Conservation (phyloP, 371 early-diverging fungal genomes). For the Syncephalis fuscata region DNA sequence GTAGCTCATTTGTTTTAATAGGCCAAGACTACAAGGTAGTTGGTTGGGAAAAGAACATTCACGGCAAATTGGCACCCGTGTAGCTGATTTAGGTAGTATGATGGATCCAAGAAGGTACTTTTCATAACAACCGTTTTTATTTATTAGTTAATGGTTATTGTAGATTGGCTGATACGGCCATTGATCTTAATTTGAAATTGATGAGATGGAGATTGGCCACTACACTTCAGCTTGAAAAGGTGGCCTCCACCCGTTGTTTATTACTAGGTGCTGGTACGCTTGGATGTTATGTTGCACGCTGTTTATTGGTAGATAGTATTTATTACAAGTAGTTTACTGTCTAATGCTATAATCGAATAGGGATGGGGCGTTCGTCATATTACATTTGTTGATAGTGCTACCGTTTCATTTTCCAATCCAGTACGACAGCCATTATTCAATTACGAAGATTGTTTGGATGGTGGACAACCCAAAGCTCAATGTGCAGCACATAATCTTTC, state of each 20-base stretch:
- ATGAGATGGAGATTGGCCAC: slow-evolving; percentile 93
- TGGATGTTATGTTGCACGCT: slow-evolving; percentile 83
- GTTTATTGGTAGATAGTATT: slow-evolving; percentile 29
- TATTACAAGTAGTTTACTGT: background rate
- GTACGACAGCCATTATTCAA: slow-evolving; percentile 84
- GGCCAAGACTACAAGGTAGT: slow-evolving; percentile 34
- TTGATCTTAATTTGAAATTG: slow-evolving; percentile 83
- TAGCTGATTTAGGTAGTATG: slow-evolving; percentile 64
- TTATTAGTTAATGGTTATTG: background rate
- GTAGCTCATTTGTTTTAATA: background rate
- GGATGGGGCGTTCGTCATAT: slow-evolving; percentile 90
- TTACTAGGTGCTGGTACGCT: slow-evolving; percentile 92
- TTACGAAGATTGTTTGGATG: slow-evolving; percentile 71
- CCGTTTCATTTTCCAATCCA: slow-evolving; percentile 89
- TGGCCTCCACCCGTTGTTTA: slow-evolving; percentile 56
- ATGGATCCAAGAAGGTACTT: slow-evolving; percentile 59
- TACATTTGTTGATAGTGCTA: slow-evolving; percentile 85
- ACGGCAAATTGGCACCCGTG: slow-evolving; percentile 68
- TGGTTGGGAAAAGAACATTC: slow-evolving; percentile 83
- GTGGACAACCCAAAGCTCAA: slow-evolving; percentile 70
- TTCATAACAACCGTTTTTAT: background rate
- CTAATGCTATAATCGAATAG: slow-evolving; percentile 14
- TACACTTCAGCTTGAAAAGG: slow-evolving; percentile 59
- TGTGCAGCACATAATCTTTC: slow-evolving; percentile 64
- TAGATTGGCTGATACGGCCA: slow-evolving; percentile 54